phyloP scores from a whole-genome alignment of 495 filamentous ascomycete species.

The Aspergillus indologenus region DNA sequence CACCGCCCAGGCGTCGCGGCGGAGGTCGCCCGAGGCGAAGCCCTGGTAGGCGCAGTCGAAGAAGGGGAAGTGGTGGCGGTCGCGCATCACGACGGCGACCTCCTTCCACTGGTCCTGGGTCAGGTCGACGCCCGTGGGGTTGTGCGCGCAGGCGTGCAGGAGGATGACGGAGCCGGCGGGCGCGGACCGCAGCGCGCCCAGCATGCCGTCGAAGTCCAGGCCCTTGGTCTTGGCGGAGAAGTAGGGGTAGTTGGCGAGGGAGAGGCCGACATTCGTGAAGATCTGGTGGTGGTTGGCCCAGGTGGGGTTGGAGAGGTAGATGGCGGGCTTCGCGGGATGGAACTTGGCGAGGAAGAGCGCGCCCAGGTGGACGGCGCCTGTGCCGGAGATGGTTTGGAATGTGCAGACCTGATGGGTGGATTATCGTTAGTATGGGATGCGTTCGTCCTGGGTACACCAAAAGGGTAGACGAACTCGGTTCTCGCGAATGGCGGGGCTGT shows the following conservation, averaged over 20 bases:
- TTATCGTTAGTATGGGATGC: background rate
- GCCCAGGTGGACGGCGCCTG: slow-evolving; percentile 56
- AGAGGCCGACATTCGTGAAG: slow-evolving; percentile 84
- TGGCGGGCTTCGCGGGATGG: slow-evolving; percentile 57
- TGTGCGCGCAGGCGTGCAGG: slow-evolving; percentile 95
- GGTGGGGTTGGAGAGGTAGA: slow-evolving; percentile 91
- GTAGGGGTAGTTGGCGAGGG: slow-evolving; percentile 85
- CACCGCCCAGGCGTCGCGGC: slow-evolving; percentile 82
- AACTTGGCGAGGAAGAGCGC: slow-evolving; percentile 55
- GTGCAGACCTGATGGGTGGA: slow-evolving; percentile 42
- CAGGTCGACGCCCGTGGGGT: slow-evolving; percentile 96
- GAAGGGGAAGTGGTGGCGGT: slow-evolving; percentile 90
- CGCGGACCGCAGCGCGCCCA: slow-evolving; percentile 60
- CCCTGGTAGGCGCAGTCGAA: slow-evolving; percentile 99
- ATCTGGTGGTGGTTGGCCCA: slow-evolving; percentile 99
- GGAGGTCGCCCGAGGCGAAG: slow-evolving; percentile 89
- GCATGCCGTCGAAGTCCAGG: slow-evolving; percentile 89
- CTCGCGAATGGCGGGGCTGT: slow-evolving; percentile 78
- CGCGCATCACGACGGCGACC: slow-evolving; percentile 70
- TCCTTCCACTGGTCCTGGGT: slow-evolving; percentile 92
- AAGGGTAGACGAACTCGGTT: slow-evolving; percentile 59
- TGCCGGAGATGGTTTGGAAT: slow-evolving; percentile 59
- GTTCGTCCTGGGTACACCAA: slow-evolving; percentile 12
- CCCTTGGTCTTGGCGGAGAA: slow-evolving; percentile 82
- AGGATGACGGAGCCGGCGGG: slow-evolving; percentile 80